A percentile compares a stretch with the other conserved stretches of the same genome.
Conservation (phyloP, 202 grass and related monocot species). For the Digitaria exilis region DNA sequence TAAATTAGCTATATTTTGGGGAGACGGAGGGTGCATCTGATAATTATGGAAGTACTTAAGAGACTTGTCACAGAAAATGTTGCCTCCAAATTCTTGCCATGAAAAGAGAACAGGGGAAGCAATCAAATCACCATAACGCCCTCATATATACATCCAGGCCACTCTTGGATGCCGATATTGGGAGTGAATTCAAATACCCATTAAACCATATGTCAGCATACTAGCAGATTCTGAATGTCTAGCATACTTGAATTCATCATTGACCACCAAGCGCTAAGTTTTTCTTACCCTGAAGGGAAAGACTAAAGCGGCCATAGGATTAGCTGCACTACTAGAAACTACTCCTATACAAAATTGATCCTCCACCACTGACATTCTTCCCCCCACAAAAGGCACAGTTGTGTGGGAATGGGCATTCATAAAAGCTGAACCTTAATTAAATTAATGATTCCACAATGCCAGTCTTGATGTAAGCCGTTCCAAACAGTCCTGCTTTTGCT, state of each 20-base stretch:
- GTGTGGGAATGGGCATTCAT: background rate
- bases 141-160: background rate
- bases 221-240: background rate
- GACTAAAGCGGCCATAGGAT: background rate
- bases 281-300: too few relatives aligned
- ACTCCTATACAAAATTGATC: constrained; percentile 42
- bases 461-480: constrained; percentile 10
- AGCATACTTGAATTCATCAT: constrained; percentile 4
- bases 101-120: background rate
- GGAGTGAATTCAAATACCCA: background rate
- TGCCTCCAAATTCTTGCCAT: background rate
- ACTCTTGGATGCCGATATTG: background rate
- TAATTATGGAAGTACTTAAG: background rate
- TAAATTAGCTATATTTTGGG: too few relatives aligned
- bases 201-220: background rate
- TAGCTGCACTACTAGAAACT: background rate
- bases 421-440: background rate
- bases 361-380: constrained; percentile 6
- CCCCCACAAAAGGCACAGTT: background rate
- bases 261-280: too few relatives aligned
- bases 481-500: constrained; percentile 10
- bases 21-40: background rate
- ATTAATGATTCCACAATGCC: background rate
- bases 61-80: background rate
- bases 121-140: background rate